A percentile compares a stretch with the other conserved stretches of the same genome.
Evolutionary conservation across 1,284 basidiomycete genomes (phyloP).

Genomic region (Schizophyllum amplum): DNA sequence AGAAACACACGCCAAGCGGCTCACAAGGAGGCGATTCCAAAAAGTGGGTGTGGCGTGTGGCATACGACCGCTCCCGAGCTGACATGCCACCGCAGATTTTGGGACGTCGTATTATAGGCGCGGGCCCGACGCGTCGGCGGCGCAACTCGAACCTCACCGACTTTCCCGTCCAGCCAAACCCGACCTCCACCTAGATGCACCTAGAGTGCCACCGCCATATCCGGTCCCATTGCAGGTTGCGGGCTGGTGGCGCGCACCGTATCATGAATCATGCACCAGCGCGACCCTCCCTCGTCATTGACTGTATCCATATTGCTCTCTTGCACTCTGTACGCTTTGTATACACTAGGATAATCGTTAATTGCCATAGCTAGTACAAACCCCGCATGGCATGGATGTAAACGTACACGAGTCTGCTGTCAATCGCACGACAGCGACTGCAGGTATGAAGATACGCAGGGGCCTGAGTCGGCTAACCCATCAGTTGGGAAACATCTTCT

Average conservation of each 20-base stretch:
- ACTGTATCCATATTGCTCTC: background rate
- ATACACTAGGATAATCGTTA: background rate
- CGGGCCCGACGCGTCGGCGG: background rate
- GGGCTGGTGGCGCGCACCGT: too few relatives aligned
- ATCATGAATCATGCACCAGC: background rate
- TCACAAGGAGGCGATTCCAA: background rate
- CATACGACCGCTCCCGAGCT: background rate
- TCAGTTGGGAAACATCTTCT: conserved; percentile 82
- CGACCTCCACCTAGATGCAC: too few relatives aligned
- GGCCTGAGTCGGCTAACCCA: conserved; percentile 52
- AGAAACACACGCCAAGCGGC: background rate
- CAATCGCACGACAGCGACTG: background rate
- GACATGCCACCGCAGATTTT: background rate
- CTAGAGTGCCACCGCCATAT: background rate
- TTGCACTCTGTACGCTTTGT: background rate
- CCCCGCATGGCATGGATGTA: background rate
- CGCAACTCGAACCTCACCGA: too few relatives aligned
- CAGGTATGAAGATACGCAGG: background rate
- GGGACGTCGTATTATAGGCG: background rate
- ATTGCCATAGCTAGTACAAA: background rate
- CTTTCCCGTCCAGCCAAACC: too few relatives aligned
- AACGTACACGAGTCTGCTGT: background rate
- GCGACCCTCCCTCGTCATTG: background rate
- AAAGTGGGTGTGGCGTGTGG: background rate
- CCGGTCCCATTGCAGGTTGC: too few relatives aligned